These are phyloP conservation scores for Teunomyces gatunensis DNA, from an alignment of 805 yeast species.

Conservation along the genomic window DNA sequence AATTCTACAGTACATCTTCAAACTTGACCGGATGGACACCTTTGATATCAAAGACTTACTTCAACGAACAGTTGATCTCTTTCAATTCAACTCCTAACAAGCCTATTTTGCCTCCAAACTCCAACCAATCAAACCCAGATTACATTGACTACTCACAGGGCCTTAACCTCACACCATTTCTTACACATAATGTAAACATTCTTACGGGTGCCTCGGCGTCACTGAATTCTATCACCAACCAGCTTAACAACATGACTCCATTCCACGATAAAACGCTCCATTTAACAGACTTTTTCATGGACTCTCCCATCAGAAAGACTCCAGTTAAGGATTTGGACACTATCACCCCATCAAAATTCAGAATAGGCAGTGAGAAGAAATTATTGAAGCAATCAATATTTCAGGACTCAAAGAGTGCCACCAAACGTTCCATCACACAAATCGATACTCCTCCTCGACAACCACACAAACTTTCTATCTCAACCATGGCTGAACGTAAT, in stretches of 20 bases:
- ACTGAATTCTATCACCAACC: conserved; percentile 18
- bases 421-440: conserved; percentile 34
- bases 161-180: conserved; percentile 41
- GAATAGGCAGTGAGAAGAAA: conserved; percentile 19
- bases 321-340: conserved; percentile 36
- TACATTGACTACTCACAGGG: conserved; percentile 33
- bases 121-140: conserved; percentile 11
- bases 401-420: conserved; percentile 28
- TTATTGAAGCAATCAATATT: conserved; percentile 15
- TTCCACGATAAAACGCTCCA: conserved; percentile 42
- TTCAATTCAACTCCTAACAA: conserved; percentile 38
- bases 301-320: conserved; percentile 38
- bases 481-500: conserved; percentile 13
- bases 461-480: conserved; percentile 27
- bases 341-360: conserved; percentile 41
- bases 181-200: conserved; percentile 32
- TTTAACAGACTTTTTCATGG: conserved; percentile 43
- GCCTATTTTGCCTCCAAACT: conserved; percentile 17
- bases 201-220: conserved; percentile 14
- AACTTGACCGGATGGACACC: conserved; percentile 43
- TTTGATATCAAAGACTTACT: conserved; percentile 35
- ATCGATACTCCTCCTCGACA: conserved; percentile 39
- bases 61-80: conserved; percentile 31
- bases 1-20: conserved; percentile 13
- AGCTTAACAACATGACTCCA: conserved; percentile 37